Evolutionary conservation across 495 filamentous ascomycete species (phyloP), one percentile per base, ranked within the genome.

Genomic region (Sabuloglossum arenarium): DNA sequence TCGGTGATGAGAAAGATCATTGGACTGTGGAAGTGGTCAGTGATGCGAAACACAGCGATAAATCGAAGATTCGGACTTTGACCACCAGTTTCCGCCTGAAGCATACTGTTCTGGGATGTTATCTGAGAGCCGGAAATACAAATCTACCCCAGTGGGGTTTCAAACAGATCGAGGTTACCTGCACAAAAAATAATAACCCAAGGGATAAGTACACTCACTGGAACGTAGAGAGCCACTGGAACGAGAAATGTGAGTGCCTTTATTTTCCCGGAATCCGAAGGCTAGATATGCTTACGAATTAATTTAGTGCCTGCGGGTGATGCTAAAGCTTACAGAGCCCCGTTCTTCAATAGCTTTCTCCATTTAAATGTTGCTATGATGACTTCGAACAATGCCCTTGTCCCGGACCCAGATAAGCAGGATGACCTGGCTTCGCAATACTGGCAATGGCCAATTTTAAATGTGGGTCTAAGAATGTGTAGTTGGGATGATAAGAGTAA

Each of bases 351-450:
- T 64, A 93, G 97, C 69, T 98, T 98, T 67, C 79, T 98, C 62
- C 91, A 98, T 66, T 66, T 98, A 50, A 98, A 98, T 68, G 91
- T 98, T 57, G 91, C 93, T 55, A 98, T 98, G 91, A 96, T 97
- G 93, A 98, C 91, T 19, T 97, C 93, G 14, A 98, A 98, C 73
- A 98, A 98, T 66, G 91, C 91, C 39, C 78, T 98, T 23, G 89
- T 98, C 45, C 91, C 91, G 11, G 93, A 98, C 64, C 93, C 91
- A 3, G 91, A 98, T 68, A 98, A 98, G 75, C 91, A 97, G 69
- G 91, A 98, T 65, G 91, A 98, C 65, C 75, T 98, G 29, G 93
- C 91, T 45, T 97, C 91, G 21, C 77, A 88, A 57, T 94, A 89
- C 72, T 98, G 91, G 91, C 90, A 98, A 68, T 98, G 91, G 91